Evolutionary conservation across 352 stramenopile species (phyloP), one percentile per base, ranked within the genome.

Genomic region (Pythium brachiatum): DNA sequence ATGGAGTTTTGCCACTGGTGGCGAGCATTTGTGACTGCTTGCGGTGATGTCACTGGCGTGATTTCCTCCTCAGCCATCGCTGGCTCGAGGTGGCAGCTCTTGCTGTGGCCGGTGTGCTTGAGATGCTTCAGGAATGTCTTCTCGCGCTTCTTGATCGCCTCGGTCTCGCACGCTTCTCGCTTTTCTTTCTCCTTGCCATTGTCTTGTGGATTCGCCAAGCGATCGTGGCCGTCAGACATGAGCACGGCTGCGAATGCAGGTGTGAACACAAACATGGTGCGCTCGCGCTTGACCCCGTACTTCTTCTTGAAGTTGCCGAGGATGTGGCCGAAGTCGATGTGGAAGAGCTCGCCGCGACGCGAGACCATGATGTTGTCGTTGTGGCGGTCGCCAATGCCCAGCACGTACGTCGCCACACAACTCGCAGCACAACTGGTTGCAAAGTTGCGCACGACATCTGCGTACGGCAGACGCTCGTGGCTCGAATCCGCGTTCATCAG

Each of bases 281-380:
- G 56, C 54, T 75, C 70, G 2, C 62, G 55, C 39, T 70, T 68
- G 39, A 77, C 54, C 7, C 66, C 66, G 16, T 69, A 64, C 38
- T 73, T 69, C 57, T 74, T 75, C 27, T 72, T 72, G 53, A 74
- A 70, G 25, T 78, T 75, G 23, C 73, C 73, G 36, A 81, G 48
- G 23, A 81, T 69, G 61, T 76, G 70, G 44, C 73, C 73, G 43
- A 81, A 81, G 25, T 81, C 73, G 52, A 81, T 81, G 41, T 81
- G 73, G 39, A 81, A 81, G 12, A 75, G 60, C 11, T 64, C 39
- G 18, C 73, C 73, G 4, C 50, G 36, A 13, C 56, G 59, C 44
- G 52, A 61, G 3, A 86, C 15, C 78, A 88, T 88, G 67, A 88
- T 85, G 54, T 88, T 88, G 61, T 83, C 75, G 46, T 75, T 68